These are phyloP conservation scores for Kockiozyma suomiensis DNA, from an alignment of 805 yeast genomes.

Conservation along the genomic window DNA sequence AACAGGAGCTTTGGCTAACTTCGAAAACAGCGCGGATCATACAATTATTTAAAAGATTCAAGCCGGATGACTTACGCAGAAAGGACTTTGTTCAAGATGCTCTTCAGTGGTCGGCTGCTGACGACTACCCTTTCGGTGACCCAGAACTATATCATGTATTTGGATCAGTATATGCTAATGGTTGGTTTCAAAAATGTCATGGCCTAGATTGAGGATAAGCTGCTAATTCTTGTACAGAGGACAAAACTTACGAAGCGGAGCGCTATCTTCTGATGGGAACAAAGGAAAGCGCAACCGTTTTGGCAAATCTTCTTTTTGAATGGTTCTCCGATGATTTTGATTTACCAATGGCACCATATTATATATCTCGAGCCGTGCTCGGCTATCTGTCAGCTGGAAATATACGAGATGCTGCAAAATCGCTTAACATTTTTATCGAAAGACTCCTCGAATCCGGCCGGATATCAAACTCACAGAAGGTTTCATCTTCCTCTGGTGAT, in stretches of 20 bases:
- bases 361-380: constrained; percentile 62
- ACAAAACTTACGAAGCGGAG: constrained; percentile 64
- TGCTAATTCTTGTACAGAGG: constrained; percentile 30
- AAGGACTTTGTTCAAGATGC: constrained; percentile 67
- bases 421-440: constrained; percentile 46
- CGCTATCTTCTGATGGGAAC: constrained; percentile 71
- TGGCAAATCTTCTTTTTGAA: constrained; percentile 53
- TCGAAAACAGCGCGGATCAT: constrained; percentile 44
- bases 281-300: constrained; percentile 48
- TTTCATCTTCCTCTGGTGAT: constrained; percentile 36
- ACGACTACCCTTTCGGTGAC: constrained; percentile 66
- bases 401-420: constrained; percentile 57
- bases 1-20: background rate
- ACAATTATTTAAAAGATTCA: constrained; percentile 49
- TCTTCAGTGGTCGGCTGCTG: constrained; percentile 61
- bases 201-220: background rate
- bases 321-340: constrained; percentile 48
- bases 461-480: constrained; percentile 16
- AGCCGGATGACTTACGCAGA: constrained; percentile 61
- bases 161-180: constrained; percentile 61
- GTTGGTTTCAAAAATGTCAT: constrained; percentile 3
- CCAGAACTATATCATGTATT: constrained; percentile 71
- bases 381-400: constrained; percentile 74
- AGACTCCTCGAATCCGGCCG: constrained; percentile 39
- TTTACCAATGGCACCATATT: constrained; percentile 41